These are phyloP conservation scores for Cystofilobasidium bisporidii DNA, from an alignment of 768 basidiomycete genomes.

Conservation along the genomic window DNA sequence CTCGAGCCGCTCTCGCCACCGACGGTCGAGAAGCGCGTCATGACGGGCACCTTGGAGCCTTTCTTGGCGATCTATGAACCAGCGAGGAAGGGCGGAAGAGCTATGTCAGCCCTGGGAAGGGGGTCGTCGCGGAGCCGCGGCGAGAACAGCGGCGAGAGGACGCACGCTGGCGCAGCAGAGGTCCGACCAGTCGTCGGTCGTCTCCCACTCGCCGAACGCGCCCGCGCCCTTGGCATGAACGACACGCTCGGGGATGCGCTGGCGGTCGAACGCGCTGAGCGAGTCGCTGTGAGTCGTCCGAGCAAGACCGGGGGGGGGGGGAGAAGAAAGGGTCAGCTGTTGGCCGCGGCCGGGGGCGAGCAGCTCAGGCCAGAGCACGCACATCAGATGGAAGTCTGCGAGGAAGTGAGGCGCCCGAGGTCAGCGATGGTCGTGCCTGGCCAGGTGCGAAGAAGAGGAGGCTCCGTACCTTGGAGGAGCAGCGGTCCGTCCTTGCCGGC, in stretches of 20 bases:
- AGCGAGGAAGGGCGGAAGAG: background rate
- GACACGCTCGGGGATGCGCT: conserved; percentile 41
- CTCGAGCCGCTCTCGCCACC: conserved; percentile 45
- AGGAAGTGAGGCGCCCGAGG: background rate
- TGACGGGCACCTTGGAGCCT: conserved; percentile 26
- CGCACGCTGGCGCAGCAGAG: conserved; percentile 40
- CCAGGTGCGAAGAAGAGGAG: too few species aligned
- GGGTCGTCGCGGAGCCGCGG: background rate
- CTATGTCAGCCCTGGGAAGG: conserved; percentile 22
- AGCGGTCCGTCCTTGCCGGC: conserved; percentile 15
- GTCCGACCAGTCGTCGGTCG: conserved; percentile 42
- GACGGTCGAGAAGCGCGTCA: conserved; percentile 43
- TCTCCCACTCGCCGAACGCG: conserved; percentile 43
- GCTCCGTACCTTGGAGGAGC: conserved; percentile 4
- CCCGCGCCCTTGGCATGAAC: conserved; percentile 80
- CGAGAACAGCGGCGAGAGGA: conserved; percentile 17
- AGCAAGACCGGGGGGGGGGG: conserved; percentile 56
- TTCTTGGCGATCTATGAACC: conserved; percentile 24
- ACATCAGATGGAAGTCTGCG: conserved; percentile 6
- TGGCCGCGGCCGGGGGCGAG: too few species aligned
- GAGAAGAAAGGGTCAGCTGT: background rate
- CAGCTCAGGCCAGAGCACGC: background rate
- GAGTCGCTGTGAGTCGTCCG: conserved; percentile 48
- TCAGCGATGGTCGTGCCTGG: too few species aligned
- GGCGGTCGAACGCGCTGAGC: conserved; percentile 40